These are phyloP conservation scores for Cyclospora cayetanensis DNA, from an alignment of 169 alveolate genomes.

Conservation along the genomic window DNA sequence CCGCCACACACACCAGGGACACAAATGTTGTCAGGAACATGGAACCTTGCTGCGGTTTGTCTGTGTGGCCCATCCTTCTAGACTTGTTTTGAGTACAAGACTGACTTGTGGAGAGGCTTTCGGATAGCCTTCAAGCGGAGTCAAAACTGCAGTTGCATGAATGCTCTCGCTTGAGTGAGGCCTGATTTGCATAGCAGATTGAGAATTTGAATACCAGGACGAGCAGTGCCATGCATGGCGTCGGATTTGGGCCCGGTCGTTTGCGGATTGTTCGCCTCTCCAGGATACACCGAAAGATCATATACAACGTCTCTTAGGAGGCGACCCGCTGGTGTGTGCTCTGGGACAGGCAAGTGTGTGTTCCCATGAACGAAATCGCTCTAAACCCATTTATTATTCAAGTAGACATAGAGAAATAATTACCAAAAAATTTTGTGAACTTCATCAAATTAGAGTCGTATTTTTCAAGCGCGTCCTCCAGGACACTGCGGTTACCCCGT, in stretches of 20 bases:
- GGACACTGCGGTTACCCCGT: too few relatives aligned
- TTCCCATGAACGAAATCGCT: too few relatives aligned
- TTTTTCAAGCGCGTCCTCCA: background rate
- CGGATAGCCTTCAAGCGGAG: constrained; percentile 48
- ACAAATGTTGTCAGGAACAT: constrained; percentile 1
- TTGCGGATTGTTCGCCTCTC: background rate
- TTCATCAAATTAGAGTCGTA: constrained; percentile 24
- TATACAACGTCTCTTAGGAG: constrained; percentile 20
- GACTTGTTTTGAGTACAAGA: too few relatives aligned
- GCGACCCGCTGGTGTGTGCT: background rate
- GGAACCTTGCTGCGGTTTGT: constrained; percentile 30
- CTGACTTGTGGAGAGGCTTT: constrained; percentile 56
- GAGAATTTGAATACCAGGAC: background rate
- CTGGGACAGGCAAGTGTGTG: background rate
- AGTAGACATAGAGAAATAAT: too few relatives aligned
- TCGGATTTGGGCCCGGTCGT: background rate
- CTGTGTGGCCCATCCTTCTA: background rate
- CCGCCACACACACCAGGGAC: background rate
- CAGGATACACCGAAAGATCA: background rate
- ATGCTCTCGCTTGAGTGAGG: background rate
- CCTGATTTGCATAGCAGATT: background rate
- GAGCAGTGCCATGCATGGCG: background rate
- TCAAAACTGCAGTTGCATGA: background rate
- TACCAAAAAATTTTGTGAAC: constrained; percentile 39
- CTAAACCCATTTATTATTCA: too few relatives aligned